Conservation (phyloP, 805 yeast genomes). For the Zygotorulaspora chibaensis region DNA sequence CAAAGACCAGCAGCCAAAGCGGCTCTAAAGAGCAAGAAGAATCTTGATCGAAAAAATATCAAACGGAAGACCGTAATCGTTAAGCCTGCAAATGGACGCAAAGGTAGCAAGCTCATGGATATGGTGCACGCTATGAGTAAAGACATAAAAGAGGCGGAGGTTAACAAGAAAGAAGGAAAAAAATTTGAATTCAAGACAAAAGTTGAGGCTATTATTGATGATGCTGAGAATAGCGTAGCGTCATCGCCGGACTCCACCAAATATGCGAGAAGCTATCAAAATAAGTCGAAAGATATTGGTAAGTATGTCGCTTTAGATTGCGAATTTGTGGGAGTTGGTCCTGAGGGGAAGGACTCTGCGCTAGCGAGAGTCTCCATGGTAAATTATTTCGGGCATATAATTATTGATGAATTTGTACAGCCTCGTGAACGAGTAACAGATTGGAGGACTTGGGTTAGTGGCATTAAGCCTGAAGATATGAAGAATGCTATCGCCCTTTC, state of each 20-base stretch:
- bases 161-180: constrained; percentile 23
- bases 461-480: constrained; percentile 70
- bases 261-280: constrained; percentile 1
- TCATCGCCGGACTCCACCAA: background rate
- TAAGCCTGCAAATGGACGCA: background rate
- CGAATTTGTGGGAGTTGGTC: constrained; percentile 91
- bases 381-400: constrained; percentile 67
- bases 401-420: constrained; percentile 69
- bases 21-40: background rate
- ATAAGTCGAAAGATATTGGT: constrained; percentile 46
- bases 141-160: constrained; percentile 25
- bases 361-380: constrained; percentile 86
- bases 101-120: constrained; percentile 25
- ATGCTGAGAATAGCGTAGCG: background rate
- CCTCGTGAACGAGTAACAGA: constrained; percentile 77
- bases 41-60: background rate
- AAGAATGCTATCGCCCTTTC: constrained; percentile 59
- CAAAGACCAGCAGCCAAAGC: constrained; percentile 15
- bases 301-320: constrained; percentile 82
- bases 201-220: background rate
- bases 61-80: background rate
- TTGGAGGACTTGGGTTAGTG: constrained; percentile 93
- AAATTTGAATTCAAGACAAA: constrained; percentile 19
- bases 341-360: constrained; percentile 62
- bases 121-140: constrained; percentile 33